A percentile compares a stretch with the other conserved stretches of the same genome.
Evolutionary conservation across 129 eudicot species (phyloP).

Genomic region (Silybum marianum): DNA sequence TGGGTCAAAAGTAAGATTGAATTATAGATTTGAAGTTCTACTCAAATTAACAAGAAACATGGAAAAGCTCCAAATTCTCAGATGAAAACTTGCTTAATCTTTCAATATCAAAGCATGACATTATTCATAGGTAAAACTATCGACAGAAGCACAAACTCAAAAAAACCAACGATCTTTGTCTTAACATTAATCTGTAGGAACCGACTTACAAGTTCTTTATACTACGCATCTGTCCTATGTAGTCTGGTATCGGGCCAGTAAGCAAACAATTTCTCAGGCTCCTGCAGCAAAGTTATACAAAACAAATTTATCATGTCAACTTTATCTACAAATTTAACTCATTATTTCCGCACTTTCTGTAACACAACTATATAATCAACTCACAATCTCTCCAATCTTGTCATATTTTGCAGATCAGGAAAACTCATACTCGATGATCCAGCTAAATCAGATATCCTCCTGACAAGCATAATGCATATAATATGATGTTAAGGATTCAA

Average conservation of each 20-base stretch:
- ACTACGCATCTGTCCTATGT: conserved; percentile 36
- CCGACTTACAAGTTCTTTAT: conserved; percentile 59
- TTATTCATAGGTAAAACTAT: neutral
- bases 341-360: neutral
- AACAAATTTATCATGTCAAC: neutral
- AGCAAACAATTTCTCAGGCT: conserved; percentile 71
- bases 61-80: too few species aligned
- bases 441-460: conserved; percentile 69
- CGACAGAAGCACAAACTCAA: neutral
- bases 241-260: conserved; percentile 58
- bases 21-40: neutral
- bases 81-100: neutral
- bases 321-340: conserved; percentile 4
- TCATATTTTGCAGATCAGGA: conserved; percentile 52
- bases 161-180: neutral
- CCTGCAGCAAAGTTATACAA: conserved; percentile 44
- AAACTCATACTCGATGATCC: conserved; percentile 50
- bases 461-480: conserved; percentile 33
- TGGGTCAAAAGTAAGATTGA: neutral
- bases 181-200: neutral
- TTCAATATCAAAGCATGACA: neutral
- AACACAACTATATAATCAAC: conserved; percentile 25
- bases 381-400: conserved; percentile 41
- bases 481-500: conserved; percentile 13
- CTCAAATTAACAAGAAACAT: too few species aligned